Conservation (phyloP, 2,329 filamentous ascomycete genomes). For the Ceratocystis destructans region DNA sequence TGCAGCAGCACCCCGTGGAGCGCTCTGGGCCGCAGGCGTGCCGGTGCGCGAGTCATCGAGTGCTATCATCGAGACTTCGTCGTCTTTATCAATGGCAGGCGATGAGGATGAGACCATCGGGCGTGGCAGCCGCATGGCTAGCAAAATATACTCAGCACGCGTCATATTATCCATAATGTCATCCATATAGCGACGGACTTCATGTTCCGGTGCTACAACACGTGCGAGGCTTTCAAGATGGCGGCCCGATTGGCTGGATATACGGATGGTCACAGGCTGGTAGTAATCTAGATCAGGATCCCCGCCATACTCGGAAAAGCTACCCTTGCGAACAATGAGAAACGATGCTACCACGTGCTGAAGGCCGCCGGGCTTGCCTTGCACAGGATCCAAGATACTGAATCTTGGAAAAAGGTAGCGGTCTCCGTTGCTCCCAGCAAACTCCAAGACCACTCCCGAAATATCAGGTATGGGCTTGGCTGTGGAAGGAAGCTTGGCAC, state of each 20-base stretch:
- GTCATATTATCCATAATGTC: constrained; percentile 57
- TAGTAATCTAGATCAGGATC: constrained; percentile 57
- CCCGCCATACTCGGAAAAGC: constrained; percentile 49
- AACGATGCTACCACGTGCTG: constrained; percentile 66
- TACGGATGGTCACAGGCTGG: constrained; percentile 54
- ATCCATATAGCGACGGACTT: constrained; percentile 54
- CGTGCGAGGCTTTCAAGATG: constrained; percentile 47
- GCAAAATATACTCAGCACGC: constrained; percentile 50
- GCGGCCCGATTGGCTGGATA: constrained; percentile 40
- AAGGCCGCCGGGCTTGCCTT: constrained; percentile 10
- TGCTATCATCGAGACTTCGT: constrained; percentile 24
- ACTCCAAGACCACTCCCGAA: constrained; percentile 56
- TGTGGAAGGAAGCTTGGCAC: constrained; percentile 26
- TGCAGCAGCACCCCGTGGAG: constrained; percentile 22
- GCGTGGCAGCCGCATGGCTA: constrained; percentile 52
- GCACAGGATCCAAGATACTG: constrained; percentile 41
- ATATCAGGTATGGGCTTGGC: constrained; percentile 36
- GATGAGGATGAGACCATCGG: constrained; percentile 14
- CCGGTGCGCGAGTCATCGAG: constrained; percentile 25
- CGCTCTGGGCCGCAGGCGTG: constrained; percentile 25
- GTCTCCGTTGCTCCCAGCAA: constrained; percentile 53
- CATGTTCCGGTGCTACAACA: constrained; percentile 48
- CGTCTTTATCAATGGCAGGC: constrained; percentile 25
- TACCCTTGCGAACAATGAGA: constrained; percentile 59
- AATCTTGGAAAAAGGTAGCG: constrained; percentile 67